These are phyloP conservation scores for Clarireedia paspali DNA, from an alignment of 2,329 filamentous ascomycete genomes.

Conservation along the genomic window DNA sequence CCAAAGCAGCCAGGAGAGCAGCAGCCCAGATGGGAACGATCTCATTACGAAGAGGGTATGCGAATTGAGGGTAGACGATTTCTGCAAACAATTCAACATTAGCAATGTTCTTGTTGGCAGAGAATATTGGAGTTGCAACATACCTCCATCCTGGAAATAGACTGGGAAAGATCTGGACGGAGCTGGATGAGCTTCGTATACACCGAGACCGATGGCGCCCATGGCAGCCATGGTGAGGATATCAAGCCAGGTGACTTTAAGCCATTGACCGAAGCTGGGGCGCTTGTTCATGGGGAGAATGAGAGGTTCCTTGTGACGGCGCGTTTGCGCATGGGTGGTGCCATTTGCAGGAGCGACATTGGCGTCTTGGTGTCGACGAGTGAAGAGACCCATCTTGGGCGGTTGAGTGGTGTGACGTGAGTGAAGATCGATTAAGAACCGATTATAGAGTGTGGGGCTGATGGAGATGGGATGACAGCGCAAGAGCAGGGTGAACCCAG, in stretches of 20 bases:
- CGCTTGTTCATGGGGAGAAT: conserved; percentile 37
- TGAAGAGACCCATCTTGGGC: conserved; percentile 5
- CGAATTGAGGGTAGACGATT: conserved; percentile 62
- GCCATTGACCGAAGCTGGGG: conserved; percentile 61
- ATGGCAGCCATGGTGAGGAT: conserved; percentile 59
- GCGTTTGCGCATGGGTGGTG: background rate
- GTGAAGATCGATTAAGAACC: background rate
- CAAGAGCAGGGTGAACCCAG: background rate
- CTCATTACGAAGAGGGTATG: conserved; percentile 59
- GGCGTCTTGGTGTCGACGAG: background rate
- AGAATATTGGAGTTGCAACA: too few relatives aligned
- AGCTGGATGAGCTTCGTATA: conserved; percentile 57
- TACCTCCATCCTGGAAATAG: conserved; percentile 49
- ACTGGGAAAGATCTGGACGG: conserved; percentile 64
- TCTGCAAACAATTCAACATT: conserved; percentile 30
- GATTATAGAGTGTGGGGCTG: background rate
- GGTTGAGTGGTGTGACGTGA: background rate
- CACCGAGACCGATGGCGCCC: conserved; percentile 59
- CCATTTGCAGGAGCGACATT: conserved; percentile 1
- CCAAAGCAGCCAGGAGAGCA: conserved; percentile 54
- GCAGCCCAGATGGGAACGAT: conserved; percentile 66
- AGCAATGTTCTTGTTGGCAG: too few relatives aligned
- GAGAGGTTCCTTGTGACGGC: conserved; percentile 12
- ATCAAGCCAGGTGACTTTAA: conserved; percentile 60
- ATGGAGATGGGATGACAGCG: background rate